Conservation (phyloP, 441 rosid genomes). For the Croton laevigatus region DNA sequence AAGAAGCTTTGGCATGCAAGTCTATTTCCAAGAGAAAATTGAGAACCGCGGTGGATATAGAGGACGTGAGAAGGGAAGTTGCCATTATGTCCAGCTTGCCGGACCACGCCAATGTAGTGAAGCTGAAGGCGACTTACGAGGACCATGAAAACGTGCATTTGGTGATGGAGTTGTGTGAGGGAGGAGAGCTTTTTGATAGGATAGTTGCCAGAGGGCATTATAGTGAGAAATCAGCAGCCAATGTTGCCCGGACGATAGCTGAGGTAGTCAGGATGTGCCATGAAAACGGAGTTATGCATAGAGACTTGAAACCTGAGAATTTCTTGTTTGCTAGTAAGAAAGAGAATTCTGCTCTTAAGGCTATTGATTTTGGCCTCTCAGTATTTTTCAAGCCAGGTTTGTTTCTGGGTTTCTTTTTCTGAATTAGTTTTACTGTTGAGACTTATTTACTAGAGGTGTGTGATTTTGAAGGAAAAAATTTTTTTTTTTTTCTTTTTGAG, state of each 20-base stretch:
- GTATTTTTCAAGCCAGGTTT: conserved; percentile 79
- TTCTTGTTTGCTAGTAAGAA: conserved; percentile 86
- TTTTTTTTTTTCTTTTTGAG: no score
- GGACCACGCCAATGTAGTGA: conserved; percentile 76
- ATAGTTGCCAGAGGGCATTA: conserved; percentile 97
- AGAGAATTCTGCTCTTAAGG: conserved; percentile 78
- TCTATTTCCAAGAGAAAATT: conserved; percentile 85
- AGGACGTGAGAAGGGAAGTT: conserved; percentile 89
- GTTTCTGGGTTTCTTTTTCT: neutral
- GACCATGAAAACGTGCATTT: conserved; percentile 81
- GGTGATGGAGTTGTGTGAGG: conserved; percentile 96
- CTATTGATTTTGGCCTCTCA: conserved; percentile 90
- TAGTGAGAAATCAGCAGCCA: conserved; percentile 85
- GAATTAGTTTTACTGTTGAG: no score
- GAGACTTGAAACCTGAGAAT: conserved; percentile 96
- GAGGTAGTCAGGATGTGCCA: conserved; percentile 97
- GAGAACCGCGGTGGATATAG: conserved; percentile 80
- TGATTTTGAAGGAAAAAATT: no score
- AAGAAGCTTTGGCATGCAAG: conserved; percentile 79
- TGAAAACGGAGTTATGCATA: conserved; percentile 81
- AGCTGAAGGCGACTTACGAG: conserved; percentile 83
- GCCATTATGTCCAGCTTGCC: conserved; percentile 87
- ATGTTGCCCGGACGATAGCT: conserved; percentile 68
- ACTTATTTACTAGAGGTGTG: neutral
- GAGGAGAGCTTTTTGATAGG: conserved; percentile 96